These are phyloP conservation scores for Physcomitrium patens DNA, from an alignment of 225 moss, liverwort and hornwort species.

Conservation along the genomic window DNA sequence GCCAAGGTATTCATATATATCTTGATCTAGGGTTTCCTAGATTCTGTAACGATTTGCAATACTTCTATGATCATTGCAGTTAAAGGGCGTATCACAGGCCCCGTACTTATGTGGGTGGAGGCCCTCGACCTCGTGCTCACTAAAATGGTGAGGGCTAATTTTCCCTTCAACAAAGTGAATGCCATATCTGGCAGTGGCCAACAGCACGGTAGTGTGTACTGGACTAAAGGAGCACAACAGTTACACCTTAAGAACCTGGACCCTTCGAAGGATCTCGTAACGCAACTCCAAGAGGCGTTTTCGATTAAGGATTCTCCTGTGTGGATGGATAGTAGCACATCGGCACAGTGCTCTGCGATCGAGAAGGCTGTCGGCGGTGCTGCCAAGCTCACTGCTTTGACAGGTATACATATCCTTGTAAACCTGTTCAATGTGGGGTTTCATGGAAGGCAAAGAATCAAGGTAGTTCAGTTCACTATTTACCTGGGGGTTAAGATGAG, in stretches of 20 bases:
- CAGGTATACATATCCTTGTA: conserved; percentile 37
- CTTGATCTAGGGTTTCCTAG: too few relatives aligned
- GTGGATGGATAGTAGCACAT: conserved; percentile 98
- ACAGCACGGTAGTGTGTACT: conserved; percentile 97
- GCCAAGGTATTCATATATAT: too few relatives aligned
- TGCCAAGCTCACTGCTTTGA: conserved; percentile 55
- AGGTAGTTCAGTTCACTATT: background rate
- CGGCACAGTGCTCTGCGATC: conserved; percentile 74
- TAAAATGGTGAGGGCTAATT: conserved; percentile 59
- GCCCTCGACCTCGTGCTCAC: conserved; percentile 71
- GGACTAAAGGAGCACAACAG: conserved; percentile 58
- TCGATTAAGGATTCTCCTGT: conserved; percentile 76
- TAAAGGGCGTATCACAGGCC: conserved; percentile 76
- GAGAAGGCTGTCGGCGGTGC: conserved; percentile 82
- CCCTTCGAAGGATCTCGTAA: conserved; percentile 49
- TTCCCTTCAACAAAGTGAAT: conserved; percentile 70
- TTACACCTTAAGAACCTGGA: conserved; percentile 52
- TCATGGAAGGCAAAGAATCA: background rate
- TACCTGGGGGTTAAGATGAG: conserved; percentile 10
- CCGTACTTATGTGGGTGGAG: conserved; percentile 93
- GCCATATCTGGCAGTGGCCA: conserved; percentile 96
- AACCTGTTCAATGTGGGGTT: background rate
- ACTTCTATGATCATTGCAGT: conserved; percentile 28
- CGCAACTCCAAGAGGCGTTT: conserved; percentile 73
- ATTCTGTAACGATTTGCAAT: too few relatives aligned